phyloP scores from a whole-genome alignment of 352 stramenopile species.

The Pythium biforme region DNA sequence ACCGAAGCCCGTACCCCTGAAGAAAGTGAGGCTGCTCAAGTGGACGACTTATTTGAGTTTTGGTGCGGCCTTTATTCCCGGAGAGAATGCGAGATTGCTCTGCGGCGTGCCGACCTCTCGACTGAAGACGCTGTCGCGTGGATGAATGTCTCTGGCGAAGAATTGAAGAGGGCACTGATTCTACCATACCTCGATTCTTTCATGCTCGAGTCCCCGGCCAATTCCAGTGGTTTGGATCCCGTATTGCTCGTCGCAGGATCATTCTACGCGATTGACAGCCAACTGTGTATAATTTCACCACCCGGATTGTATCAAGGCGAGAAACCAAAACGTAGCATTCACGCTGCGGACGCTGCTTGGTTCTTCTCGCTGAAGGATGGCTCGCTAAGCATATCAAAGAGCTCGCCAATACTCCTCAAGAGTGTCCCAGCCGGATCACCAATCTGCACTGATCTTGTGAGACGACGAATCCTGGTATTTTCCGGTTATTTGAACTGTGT shows the following conservation, averaged over 20 bases:
- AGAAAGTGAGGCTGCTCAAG: conserved; percentile 20
- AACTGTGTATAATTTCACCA: conserved; percentile 68
- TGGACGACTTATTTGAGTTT: conserved; percentile 46
- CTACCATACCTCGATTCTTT: conserved; percentile 33
- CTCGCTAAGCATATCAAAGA: conserved; percentile 25
- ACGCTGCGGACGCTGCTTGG: conserved; percentile 58
- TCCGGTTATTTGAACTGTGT: conserved; percentile 70
- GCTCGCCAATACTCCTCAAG: conserved; percentile 45
- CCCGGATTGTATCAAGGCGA: conserved; percentile 58
- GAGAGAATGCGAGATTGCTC: conserved; percentile 60
- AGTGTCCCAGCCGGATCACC: conserved; percentile 64
- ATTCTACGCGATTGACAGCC: conserved; percentile 56
- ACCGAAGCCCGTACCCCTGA: background rate
- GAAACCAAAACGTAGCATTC: conserved; percentile 40
- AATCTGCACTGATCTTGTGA: conserved; percentile 47
- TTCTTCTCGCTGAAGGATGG: conserved; percentile 65
- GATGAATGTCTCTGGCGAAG: conserved; percentile 43
- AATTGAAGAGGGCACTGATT: conserved; percentile 44
- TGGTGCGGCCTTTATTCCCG: conserved; percentile 63
- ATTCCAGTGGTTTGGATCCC: conserved; percentile 52
- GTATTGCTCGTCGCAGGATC: conserved; percentile 70
- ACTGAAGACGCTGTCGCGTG: conserved; percentile 44
- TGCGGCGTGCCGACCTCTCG: conserved; percentile 43
- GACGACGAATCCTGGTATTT: conserved; percentile 59
- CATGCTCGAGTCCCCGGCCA: conserved; percentile 21